Conservation (phyloP, 2,329 filamentous ascomycete genomes). For the Cercospora sp. region DNA sequence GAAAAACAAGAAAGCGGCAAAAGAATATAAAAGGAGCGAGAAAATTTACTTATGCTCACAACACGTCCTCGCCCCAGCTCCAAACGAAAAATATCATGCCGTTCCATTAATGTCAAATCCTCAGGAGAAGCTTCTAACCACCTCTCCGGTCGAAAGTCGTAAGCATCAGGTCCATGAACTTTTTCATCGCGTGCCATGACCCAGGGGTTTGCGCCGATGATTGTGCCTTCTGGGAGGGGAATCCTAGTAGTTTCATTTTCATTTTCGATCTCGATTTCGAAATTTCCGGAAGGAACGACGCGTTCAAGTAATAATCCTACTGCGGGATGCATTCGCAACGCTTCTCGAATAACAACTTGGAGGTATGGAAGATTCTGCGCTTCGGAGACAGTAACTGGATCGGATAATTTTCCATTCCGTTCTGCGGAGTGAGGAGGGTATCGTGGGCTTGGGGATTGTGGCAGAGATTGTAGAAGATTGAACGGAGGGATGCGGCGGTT, state of each 20-base stretch:
- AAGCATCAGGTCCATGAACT: slow-evolving; percentile 37
- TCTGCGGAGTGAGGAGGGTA: slow-evolving; percentile 35
- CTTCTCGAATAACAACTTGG: slow-evolving; percentile 48
- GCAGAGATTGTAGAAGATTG: slow-evolving; percentile 43
- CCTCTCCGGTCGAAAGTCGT: slow-evolving; percentile 39
- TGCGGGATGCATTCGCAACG: slow-evolving; percentile 48
- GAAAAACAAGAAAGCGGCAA: not conserved
- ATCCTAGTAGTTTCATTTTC: slow-evolving; percentile 28
- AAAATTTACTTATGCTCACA: not conserved
- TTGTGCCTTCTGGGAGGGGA: slow-evolving; percentile 36
- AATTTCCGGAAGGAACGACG: slow-evolving; percentile 42
- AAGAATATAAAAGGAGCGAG: not conserved
- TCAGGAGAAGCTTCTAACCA: slow-evolving; percentile 44
- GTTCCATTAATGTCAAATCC: slow-evolving; percentile 46
- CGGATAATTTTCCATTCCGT: slow-evolving; percentile 31
- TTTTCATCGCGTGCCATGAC: slow-evolving; percentile 36
- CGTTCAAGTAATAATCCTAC: slow-evolving; percentile 45
- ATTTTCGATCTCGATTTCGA: slow-evolving; percentile 37
- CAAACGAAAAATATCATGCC: slow-evolving; percentile 36
- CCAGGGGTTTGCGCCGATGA: slow-evolving; percentile 40
- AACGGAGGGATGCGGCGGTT: slow-evolving; percentile 26
- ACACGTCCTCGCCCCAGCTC: slow-evolving; percentile 22
- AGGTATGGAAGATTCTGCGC: slow-evolving; percentile 44
- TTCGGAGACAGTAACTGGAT: slow-evolving; percentile 36
- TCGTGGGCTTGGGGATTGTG: slow-evolving; percentile 36